Evolutionary conservation across 257 asterid genomes (phyloP).

Genomic region (Perilla frutescens): DNA sequence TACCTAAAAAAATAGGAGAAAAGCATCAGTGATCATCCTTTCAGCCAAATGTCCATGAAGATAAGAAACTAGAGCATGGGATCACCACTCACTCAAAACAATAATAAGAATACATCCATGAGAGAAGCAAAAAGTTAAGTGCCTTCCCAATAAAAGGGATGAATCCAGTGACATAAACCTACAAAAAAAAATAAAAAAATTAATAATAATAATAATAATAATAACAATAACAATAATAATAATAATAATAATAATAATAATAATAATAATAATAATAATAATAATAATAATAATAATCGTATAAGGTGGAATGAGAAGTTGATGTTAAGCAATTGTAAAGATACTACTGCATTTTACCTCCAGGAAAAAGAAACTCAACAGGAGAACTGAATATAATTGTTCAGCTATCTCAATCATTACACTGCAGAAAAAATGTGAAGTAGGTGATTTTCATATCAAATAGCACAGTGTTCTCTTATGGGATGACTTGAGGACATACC

Average conservation of each 20-base stretch:
- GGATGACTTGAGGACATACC: constrained; percentile 49
- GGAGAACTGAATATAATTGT: constrained; percentile 83
- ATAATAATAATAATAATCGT: background rate
- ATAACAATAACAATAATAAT: too few species aligned
- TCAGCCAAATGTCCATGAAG: constrained; percentile 11
- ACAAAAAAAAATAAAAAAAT: constrained; percentile 32
- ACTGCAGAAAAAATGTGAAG: constrained; percentile 45
- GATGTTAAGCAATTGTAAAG: constrained; percentile 18
- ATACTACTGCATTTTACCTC: constrained; percentile 57
- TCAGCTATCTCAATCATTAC: constrained; percentile 84
- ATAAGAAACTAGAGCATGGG: constrained; percentile 27
- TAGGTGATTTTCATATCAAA: constrained; percentile 25
- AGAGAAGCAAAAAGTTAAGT: constrained; percentile 76
- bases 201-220: background rate
- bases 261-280: background rate
- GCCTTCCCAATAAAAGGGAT: constrained; percentile 78
- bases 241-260: background rate
- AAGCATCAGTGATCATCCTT: constrained; percentile 25
- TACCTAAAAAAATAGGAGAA: constrained; percentile 56
- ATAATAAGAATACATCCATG: constrained; percentile 99
- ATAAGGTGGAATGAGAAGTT: constrained; percentile 26
- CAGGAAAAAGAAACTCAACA: constrained; percentile 87
- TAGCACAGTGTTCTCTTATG: constrained; percentile 5
- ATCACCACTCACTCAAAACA: constrained; percentile 89
- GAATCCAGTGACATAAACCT: constrained; percentile 82